Evolutionary conservation across 495 filamentous ascomycete species (phyloP).

Genomic region (Penicillium cataractarum): DNA sequence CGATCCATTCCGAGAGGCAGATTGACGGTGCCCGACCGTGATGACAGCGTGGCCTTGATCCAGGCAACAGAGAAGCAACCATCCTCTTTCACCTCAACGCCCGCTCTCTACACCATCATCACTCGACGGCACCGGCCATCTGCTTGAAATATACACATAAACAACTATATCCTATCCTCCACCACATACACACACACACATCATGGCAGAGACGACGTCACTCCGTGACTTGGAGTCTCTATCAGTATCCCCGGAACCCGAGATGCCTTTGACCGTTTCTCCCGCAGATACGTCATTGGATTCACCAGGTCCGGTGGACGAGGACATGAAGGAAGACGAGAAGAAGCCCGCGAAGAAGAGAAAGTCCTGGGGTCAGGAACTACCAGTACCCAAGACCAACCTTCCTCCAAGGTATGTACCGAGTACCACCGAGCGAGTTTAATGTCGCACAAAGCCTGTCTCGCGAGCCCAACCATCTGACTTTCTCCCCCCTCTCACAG

Average conservation of each 20-base stretch:
- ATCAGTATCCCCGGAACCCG: conserved; percentile 34
- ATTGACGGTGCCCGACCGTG: conserved; percentile 34
- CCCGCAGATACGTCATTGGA: conserved; percentile 53
- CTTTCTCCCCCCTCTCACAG: conserved; percentile 42
- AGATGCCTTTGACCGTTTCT: conserved; percentile 52
- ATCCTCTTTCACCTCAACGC: not conserved
- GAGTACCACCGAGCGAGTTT: not conserved
- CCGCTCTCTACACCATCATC: conserved; percentile 15
- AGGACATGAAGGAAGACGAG: conserved; percentile 49
- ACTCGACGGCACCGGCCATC: conserved; percentile 29
- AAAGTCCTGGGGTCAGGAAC: conserved; percentile 98
- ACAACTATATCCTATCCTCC: not conserved
- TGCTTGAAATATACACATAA: too few relatives aligned
- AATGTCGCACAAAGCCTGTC: too few relatives aligned
- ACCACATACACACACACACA: conserved; percentile 15
- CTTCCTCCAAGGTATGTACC: conserved; percentile 82
- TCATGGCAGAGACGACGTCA: conserved; percentile 40
- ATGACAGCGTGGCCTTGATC: conserved; percentile 46
- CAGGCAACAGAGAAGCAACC: conserved; percentile 4
- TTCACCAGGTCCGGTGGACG: conserved; percentile 29
- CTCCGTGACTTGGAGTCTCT: conserved; percentile 41
- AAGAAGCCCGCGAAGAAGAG: conserved; percentile 92
- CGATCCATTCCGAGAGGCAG: conserved; percentile 18
- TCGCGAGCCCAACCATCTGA: not conserved
- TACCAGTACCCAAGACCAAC: conserved; percentile 95